These are phyloP conservation scores for Neonectria faginata DNA, from an alignment of 2,329 filamentous ascomycete genomes.

Conservation along the genomic window DNA sequence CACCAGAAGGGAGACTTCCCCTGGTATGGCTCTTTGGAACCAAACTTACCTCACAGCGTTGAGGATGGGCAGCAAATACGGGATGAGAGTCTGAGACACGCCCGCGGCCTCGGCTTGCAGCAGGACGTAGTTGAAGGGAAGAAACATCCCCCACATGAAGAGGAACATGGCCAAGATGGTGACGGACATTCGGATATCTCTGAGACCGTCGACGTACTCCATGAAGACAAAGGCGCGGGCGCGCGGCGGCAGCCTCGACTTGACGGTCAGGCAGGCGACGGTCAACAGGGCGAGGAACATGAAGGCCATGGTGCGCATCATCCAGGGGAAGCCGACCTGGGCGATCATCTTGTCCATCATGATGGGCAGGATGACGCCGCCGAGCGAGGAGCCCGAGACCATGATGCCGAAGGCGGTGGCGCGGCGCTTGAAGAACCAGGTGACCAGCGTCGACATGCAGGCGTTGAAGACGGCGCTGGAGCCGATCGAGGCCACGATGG, in stretches of 20 bases:
- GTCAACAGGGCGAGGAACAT: conserved; percentile 55
- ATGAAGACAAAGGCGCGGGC: conserved; percentile 57
- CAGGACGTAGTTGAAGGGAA: conserved; percentile 66
- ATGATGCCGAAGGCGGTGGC: conserved; percentile 66
- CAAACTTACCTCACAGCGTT: conserved; percentile 60
- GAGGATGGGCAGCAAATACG: conserved; percentile 68
- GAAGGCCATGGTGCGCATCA: conserved; percentile 61
- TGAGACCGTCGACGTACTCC: conserved; percentile 61
- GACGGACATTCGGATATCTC: conserved; percentile 58
- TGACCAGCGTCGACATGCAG: conserved; percentile 56
- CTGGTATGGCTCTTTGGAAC: background rate
- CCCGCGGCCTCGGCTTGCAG: conserved; percentile 60
- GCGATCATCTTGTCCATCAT: conserved; percentile 67
- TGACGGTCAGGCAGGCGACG: conserved; percentile 51
- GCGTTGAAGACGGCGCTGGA: conserved; percentile 58
- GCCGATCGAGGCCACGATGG: conserved; percentile 56
- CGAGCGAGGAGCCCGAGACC: conserved; percentile 65
- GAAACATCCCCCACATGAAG: conserved; percentile 67
- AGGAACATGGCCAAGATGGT: conserved; percentile 62
- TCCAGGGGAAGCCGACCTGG: conserved; percentile 59
- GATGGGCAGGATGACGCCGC: conserved; percentile 70
- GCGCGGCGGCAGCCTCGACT: conserved; percentile 57
- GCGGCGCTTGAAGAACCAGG: conserved; percentile 65
- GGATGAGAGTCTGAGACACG: conserved; percentile 55
- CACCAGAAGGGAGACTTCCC: too few species aligned